Percentiles rank a stretch among this genome's conserved stretches.
Conservation (phyloP, 2,329 filamentous ascomycete species). For the Alternaria sp. region DNA sequence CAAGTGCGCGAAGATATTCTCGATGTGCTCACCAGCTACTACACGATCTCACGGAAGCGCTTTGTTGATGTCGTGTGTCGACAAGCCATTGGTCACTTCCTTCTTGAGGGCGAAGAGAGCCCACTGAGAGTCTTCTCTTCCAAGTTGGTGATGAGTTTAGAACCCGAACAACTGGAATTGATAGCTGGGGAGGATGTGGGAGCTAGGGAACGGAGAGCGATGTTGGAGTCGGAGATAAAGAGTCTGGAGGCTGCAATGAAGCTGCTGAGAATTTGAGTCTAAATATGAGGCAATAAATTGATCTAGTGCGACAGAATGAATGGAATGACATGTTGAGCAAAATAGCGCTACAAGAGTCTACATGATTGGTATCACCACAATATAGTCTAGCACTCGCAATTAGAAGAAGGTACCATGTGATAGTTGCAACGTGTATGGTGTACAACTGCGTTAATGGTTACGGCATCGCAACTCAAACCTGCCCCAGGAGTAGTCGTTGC, state of each 20-base stretch:
- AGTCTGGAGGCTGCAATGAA: constrained; percentile 22
- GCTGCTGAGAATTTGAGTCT: constrained; percentile 3
- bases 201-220: constrained; percentile 15
- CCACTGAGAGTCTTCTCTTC: constrained; percentile 22
- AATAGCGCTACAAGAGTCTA: too few relatives aligned
- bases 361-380: too few relatives aligned
- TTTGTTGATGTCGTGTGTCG: constrained; percentile 70
- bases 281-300: too few relatives aligned
- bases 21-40: constrained; percentile 68
- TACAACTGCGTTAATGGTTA: too few relatives aligned
- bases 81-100: constrained; percentile 64
- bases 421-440: too few relatives aligned
- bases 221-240: constrained; percentile 16
- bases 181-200: constrained; percentile 25
- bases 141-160: constrained; percentile 17
- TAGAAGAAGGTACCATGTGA: too few relatives aligned
- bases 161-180: constrained; percentile 18
- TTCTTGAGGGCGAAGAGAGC: constrained; percentile 59
- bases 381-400: too few relatives aligned
- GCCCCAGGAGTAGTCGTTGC: too few relatives aligned
- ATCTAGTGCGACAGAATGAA: too few relatives aligned
- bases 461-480: too few relatives aligned
- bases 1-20: constrained; percentile 61
- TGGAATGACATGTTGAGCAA: too few relatives aligned
- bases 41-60: constrained; percentile 66